Conservation (phyloP, 352 stramenopile species). For the Pythium pectinolyticum region DNA sequence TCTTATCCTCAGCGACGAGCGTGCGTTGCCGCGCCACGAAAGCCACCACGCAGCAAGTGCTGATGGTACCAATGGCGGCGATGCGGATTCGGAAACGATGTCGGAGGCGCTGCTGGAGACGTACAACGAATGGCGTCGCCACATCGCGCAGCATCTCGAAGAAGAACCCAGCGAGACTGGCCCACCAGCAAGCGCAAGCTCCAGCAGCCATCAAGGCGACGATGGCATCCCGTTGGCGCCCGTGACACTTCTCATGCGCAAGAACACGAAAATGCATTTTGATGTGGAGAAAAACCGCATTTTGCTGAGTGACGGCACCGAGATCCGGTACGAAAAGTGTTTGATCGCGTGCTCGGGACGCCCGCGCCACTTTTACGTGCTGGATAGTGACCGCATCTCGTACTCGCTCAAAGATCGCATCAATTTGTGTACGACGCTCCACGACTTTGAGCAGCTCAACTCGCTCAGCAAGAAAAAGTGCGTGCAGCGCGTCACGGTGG, state of each 20-base stretch:
- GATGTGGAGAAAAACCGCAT: conserved; percentile 88
- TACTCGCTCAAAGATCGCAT: conserved; percentile 86
- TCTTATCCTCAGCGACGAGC: conserved; percentile 86
- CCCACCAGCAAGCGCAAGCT: neutral
- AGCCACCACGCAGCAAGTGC: conserved; percentile 20
- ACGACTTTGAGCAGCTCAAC: conserved; percentile 84
- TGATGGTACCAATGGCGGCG: conserved; percentile 21
- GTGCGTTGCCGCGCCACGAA: conserved; percentile 61
- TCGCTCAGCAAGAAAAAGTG: conserved; percentile 46
- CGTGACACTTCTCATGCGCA: conserved; percentile 79
- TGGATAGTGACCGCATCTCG: conserved; percentile 79
- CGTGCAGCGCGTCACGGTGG: conserved; percentile 70
- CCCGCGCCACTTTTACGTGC: conserved; percentile 86
- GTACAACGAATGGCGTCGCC: conserved; percentile 91
- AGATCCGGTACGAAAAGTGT: conserved; percentile 85
- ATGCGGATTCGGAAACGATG: conserved; percentile 27
- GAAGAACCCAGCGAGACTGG: conserved; percentile 46
- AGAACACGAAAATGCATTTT: conserved; percentile 66
- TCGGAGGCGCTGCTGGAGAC: conserved; percentile 68
- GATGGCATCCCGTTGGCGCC: conserved; percentile 34
- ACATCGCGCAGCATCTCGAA: conserved; percentile 80
- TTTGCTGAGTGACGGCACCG: conserved; percentile 72
- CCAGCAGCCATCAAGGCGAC: neutral
- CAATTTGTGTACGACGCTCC: conserved; percentile 79
- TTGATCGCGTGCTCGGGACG: conserved; percentile 84